phyloP scores from a whole-genome alignment of 2,329 filamentous ascomycete species.

The Pestalotiopsis sp. region DNA sequence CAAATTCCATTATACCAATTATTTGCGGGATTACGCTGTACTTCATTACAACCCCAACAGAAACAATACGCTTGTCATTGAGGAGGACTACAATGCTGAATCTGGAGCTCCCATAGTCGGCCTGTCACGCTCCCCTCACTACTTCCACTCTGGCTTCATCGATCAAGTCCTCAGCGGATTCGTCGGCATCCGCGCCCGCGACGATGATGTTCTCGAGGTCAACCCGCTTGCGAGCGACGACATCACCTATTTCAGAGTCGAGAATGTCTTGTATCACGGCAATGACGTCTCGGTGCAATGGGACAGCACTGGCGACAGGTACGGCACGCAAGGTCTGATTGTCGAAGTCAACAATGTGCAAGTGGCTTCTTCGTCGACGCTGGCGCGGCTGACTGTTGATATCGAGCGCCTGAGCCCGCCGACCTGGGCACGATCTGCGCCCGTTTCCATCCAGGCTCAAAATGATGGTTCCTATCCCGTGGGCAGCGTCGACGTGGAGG shows the following conservation, averaged over 20 bases:
- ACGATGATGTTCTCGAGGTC: constrained; percentile 38
- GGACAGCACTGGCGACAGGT: constrained; percentile 35
- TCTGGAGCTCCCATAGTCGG: constrained; percentile 41
- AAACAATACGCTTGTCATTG: constrained; percentile 30
- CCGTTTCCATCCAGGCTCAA: constrained; percentile 36
- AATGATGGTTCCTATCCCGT: constrained; percentile 26
- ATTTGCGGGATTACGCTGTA: constrained; percentile 38
- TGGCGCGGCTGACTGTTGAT: constrained; percentile 22
- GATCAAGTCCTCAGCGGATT: constrained; percentile 41
- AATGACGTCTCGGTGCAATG: constrained; percentile 40
- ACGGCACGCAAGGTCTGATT: constrained; percentile 30
- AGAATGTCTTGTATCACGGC: constrained; percentile 41
- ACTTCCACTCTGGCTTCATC: constrained; percentile 45
- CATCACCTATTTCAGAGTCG: constrained; percentile 40
- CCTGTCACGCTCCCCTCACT: constrained; percentile 40
- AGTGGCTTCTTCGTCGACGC: constrained; percentile 27
- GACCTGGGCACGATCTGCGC: constrained; percentile 29
- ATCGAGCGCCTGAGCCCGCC: constrained; percentile 19
- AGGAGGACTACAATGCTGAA: constrained; percentile 44
- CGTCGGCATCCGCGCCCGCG: constrained; percentile 39
- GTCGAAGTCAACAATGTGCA: constrained; percentile 34
- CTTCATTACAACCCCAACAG: constrained; percentile 38
- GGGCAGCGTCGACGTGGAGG: constrained; percentile 30
- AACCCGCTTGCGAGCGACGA: constrained; percentile 35
- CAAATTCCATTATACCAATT: constrained; percentile 33